Evolutionary conservation across 805 yeast genomes (phyloP).

Genomic region (Metschnikowia drakensbergensis): DNA sequence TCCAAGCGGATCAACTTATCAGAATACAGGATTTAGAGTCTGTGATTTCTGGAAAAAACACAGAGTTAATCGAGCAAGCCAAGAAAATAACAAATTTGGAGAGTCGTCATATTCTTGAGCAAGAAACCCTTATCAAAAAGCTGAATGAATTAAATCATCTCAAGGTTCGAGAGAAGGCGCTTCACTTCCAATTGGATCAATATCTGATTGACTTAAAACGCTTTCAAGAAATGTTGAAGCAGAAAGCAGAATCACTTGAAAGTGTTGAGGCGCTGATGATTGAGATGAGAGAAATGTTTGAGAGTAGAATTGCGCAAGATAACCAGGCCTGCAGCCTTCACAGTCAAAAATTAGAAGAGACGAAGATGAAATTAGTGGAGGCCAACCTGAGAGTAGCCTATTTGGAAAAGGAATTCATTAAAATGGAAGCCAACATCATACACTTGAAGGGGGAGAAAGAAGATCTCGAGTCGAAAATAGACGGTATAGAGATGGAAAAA

Average conservation of each 20-base stretch:
- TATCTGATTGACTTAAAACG: background rate
- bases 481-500: background rate
- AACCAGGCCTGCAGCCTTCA: background rate
- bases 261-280: background rate
- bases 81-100: background rate
- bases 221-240: conserved; percentile 1
- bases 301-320: background rate
- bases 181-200: conserved; percentile 1
- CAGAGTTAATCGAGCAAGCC: background rate
- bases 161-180: background rate
- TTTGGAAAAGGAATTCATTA: background rate
- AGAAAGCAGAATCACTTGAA: background rate
- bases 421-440: background rate
- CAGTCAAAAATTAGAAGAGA: background rate
- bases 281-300: conserved; percentile 3
- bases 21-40: background rate
- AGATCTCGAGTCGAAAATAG: background rate
- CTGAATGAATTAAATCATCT: background rate
- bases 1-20: background rate
- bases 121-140: conserved; percentile 3
- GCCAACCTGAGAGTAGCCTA: background rate
- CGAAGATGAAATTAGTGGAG: background rate
- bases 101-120: background rate
- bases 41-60: background rate
- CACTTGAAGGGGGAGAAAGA: background rate